Evolutionary conservation across 371 early-diverging fungal genomes (phyloP).

Genomic region (Basidiobolus meristosporus): DNA sequence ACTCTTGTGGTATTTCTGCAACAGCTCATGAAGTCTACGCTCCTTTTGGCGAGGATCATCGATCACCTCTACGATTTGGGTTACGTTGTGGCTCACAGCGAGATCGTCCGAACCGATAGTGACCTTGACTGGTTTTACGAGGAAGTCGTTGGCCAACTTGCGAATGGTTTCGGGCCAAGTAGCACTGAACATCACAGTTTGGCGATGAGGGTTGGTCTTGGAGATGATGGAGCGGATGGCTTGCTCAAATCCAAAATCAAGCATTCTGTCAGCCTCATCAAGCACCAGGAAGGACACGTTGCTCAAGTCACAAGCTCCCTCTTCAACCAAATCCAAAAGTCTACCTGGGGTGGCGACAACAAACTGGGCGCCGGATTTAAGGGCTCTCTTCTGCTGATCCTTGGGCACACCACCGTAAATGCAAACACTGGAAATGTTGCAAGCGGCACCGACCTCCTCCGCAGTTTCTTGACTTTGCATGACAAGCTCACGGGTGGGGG

Average conservation of each 20-base stretch:
- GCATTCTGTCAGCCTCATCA: constrained; percentile 93
- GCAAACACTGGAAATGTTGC: constrained; percentile 57
- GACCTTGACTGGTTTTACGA: constrained; percentile 71
- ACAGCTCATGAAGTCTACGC: constrained; percentile 47
- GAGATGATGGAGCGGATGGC: constrained; percentile 68
- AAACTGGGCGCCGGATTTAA: constrained; percentile 52
- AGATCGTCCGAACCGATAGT: constrained; percentile 87
- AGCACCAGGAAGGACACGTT: constrained; percentile 68
- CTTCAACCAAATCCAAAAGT: constrained; percentile 77
- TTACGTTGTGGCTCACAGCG: constrained; percentile 75
- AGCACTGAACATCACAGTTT: constrained; percentile 78
- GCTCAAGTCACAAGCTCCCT: constrained; percentile 40
- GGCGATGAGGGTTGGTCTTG: constrained; percentile 30
- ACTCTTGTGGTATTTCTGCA: constrained; percentile 62
- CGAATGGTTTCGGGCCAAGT: constrained; percentile 63
- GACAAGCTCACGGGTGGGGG: constrained; percentile 92
- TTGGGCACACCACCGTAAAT: constrained; percentile 61
- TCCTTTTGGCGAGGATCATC: constrained; percentile 63
- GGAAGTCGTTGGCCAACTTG: constrained; percentile 67
- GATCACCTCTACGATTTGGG: constrained; percentile 85
- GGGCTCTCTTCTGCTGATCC: constrained; percentile 29
- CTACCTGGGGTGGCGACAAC: constrained; percentile 93
- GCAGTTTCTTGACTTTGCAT: constrained; percentile 71
- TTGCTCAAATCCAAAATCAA: constrained; percentile 82
- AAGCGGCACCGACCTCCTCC: constrained; percentile 37